These are phyloP conservation scores for Aspergillus sp. DNA, from an alignment of 2,329 filamentous ascomycete genomes.

Conservation along the genomic window DNA sequence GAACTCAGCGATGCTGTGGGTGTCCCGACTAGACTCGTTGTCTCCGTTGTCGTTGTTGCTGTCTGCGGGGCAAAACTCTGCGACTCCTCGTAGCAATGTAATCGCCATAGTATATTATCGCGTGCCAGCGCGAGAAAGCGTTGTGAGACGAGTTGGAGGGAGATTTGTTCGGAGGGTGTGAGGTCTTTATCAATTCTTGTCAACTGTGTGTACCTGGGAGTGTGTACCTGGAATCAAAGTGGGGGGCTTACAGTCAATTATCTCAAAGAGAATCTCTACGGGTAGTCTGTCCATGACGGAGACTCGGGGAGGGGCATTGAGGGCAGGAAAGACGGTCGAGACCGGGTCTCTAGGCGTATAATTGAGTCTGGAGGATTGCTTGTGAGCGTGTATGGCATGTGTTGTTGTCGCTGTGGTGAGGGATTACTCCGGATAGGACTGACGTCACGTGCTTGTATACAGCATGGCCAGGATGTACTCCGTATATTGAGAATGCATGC, in stretches of 20 bases:
- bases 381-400: no score
- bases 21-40: conserved; percentile 44
- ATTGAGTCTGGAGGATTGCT: no score
- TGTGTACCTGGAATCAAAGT: no score
- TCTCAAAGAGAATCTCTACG: conserved; percentile 56
- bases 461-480: no score
- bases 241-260: conserved; percentile 50
- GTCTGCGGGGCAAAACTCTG: conserved; percentile 33
- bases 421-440: neutral
- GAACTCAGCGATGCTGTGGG: conserved; percentile 24
- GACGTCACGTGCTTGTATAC: neutral
- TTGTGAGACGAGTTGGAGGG: conserved; percentile 61
- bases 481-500: neutral
- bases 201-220: no score
- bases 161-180: conserved; percentile 55
- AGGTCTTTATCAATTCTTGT: conserved; percentile 42
- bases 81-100: conserved; percentile 64
- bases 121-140: conserved; percentile 59
- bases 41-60: conserved; percentile 3
- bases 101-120: conserved; percentile 69
- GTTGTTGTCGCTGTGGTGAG: no score
- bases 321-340: conserved; percentile 7
- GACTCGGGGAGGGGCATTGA: conserved; percentile 13
- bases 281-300: conserved; percentile 49
- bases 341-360: neutral